These are phyloP conservation scores for Mucor mucedo DNA, from an alignment of 371 early-diverging fungal genomes.

Conservation along the genomic window DNA sequence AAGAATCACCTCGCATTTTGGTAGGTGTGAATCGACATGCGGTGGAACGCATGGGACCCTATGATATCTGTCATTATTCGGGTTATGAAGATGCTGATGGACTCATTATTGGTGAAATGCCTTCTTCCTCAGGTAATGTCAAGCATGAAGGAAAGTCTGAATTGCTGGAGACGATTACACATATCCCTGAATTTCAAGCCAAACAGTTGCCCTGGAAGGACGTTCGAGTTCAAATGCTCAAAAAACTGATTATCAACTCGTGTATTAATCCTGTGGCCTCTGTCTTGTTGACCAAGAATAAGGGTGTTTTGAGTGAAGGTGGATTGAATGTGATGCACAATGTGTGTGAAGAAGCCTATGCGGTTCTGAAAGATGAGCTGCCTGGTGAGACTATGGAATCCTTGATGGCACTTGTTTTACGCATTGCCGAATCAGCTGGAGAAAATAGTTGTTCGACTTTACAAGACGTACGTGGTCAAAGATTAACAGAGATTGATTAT, in stretches of 20 bases:
- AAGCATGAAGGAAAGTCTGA: too few species aligned
- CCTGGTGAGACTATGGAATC: conserved; percentile 31
- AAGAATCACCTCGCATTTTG: conserved; percentile 45
- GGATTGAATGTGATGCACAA: conserved; percentile 24
- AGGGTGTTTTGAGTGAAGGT: conserved; percentile 26
- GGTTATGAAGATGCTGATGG: conserved; percentile 47
- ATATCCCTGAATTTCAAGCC: conserved; percentile 35
- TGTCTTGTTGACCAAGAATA: conserved; percentile 51
- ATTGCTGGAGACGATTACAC: conserved; percentile 18
- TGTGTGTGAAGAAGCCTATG: conserved; percentile 39
- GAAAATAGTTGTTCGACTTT: conserved; percentile 65
- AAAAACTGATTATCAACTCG: conserved; percentile 65
- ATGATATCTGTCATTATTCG: conserved; percentile 52
- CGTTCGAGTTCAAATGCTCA: conserved; percentile 45
- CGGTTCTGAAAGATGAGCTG: conserved; percentile 31
- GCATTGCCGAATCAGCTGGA: conserved; percentile 36
- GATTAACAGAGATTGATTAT: conserved; percentile 63
- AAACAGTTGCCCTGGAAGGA: conserved; percentile 41
- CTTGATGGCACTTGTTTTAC: conserved; percentile 29
- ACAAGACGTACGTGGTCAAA: conserved; percentile 49
- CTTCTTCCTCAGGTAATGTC: conserved; percentile 12
- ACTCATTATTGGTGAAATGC: conserved; percentile 36
- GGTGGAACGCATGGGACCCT: conserved; percentile 44
- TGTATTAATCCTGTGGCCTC: conserved; percentile 63
- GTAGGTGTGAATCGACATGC: conserved; percentile 65